Conservation (phyloP, 2,329 filamentous ascomycete species). For the Penicillium sp. region DNA sequence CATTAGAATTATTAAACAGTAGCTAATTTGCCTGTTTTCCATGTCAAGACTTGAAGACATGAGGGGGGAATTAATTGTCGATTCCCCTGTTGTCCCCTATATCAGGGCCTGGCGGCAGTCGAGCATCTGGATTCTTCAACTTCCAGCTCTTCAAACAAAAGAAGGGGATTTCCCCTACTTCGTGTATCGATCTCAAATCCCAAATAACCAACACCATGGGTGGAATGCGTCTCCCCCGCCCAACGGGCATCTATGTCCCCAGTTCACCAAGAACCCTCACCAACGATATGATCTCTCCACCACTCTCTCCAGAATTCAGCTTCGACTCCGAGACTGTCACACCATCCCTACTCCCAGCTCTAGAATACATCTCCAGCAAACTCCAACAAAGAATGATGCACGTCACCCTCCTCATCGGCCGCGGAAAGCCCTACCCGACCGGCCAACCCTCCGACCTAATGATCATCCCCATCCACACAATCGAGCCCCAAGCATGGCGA, state of each 20-base stretch:
- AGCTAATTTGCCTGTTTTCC: conserved; percentile 12
- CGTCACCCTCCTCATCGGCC: conserved; percentile 35
- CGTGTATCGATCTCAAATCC: neutral
- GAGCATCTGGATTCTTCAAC: neutral
- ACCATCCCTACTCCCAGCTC: conserved; percentile 31
- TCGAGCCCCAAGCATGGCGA: conserved; percentile 27
- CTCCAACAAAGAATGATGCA: conserved; percentile 34
- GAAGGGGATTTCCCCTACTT: neutral
- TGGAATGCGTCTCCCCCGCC: conserved; percentile 30
- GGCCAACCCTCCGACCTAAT: conserved; percentile 33
- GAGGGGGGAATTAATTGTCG: conserved; percentile 12
- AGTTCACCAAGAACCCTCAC: conserved; percentile 31
- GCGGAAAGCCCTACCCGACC: conserved; percentile 34
- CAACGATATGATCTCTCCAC: conserved; percentile 36
- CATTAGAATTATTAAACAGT: conserved; percentile 16
- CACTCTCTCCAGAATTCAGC: conserved; percentile 32
- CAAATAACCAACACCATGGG: conserved; percentile 22
- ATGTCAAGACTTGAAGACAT: conserved; percentile 7
- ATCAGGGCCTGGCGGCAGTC: conserved; percentile 10
- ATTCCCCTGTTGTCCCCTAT: conserved; percentile 9
- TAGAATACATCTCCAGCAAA: conserved; percentile 37
- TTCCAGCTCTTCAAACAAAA: neutral
- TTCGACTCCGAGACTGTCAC: conserved; percentile 33
- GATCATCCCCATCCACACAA: conserved; percentile 30
- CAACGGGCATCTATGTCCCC: conserved; percentile 30